Evolutionary conservation across 768 basidiomycete genomes (phyloP).

Genomic region (Lactarius deliciosus): DNA sequence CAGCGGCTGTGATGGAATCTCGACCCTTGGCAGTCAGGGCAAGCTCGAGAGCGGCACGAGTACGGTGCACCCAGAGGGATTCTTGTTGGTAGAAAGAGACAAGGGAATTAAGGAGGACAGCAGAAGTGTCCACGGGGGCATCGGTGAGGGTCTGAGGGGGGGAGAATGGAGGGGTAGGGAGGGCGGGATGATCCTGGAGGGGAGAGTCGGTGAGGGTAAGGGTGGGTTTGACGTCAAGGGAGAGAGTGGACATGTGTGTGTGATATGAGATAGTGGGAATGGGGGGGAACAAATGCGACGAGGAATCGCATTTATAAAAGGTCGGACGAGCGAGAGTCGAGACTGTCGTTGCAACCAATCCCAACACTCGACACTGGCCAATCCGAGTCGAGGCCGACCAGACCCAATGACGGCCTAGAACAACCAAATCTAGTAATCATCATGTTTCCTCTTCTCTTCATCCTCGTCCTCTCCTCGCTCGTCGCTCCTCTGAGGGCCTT

Average conservation of each 20-base stretch:
- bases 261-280: conserved; percentile 13
- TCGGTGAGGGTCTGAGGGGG: conserved; percentile 31
- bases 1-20: conserved; percentile 29
- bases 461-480: conserved; percentile 30
- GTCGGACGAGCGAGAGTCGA: conserved; percentile 18
- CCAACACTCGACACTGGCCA: conserved; percentile 27
- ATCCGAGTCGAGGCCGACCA: conserved; percentile 21
- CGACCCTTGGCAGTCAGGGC: conserved; percentile 36
- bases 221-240: conserved; percentile 28
- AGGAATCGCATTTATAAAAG: conserved; percentile 16
- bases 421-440: background rate
- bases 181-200: conserved; percentile 28
- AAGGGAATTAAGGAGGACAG: conserved; percentile 61
- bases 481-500: conserved; percentile 31
- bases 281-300: conserved; percentile 1
- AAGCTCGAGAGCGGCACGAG: conserved; percentile 58
- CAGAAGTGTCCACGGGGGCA: conserved; percentile 39
- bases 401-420: conserved; percentile 33
- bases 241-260: conserved; percentile 20
- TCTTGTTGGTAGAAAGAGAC: conserved; percentile 68
- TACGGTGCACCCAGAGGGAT: conserved; percentile 69
- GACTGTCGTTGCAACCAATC: background rate
- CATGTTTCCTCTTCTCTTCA: conserved; percentile 27
- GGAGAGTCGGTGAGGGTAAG: conserved; percentile 29
- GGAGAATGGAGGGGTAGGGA: conserved; percentile 37